Base-by-base conservation (phyloP, 2,329 filamentous ascomycete genomes). In the Colletotrichum abscissum region DNA sequence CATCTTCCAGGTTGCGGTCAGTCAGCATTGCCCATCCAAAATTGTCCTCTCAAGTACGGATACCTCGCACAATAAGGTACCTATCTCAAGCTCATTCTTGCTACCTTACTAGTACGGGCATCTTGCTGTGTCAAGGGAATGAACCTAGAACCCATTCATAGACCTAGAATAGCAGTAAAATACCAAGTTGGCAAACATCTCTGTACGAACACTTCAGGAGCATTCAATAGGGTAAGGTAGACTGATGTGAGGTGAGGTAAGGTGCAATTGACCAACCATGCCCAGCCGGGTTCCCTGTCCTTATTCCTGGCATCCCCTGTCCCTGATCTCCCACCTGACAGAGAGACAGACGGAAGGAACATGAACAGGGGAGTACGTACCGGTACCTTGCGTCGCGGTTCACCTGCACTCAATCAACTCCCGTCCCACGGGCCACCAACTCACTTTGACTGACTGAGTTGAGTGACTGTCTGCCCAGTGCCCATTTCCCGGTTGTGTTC, bases 401-500 rank as follows among this genome's bases (percentile, higher is more conserved):
- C 38, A 42, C 16, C 33, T 38, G n/a, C 38, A n/a, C 19, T 63
- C 49, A 22, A 42, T 64, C 62, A 56, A 64, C 30, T 64, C 30
- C 62, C 49, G 63, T 46, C 63, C 14, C 63, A 65, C 63, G 63
- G 63, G 24, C 63, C 63, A 65, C 52, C 63, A 30, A 56, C 22
- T 64, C 30, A 63, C 35, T 19, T 69, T 14, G 46, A 57, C 42
- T n/a, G 24, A 33, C 38, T 42, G 38, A 42, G 38, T 7, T 42
- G 16, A 19, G 38, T 42, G 38, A 42, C 38, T 42, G 38, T 42
- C 49, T 64, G 59, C 67, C 67, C 67, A 69, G 56, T 64, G 59
- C 67, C 67, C 67, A 69, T 63, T 64, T 64, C 67, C 67, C 28
- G 67, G 63, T 65, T 52, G 30, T 46, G 33, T 52, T 64, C 59